Evolutionary conservation across 768 basidiomycete species (phyloP), one percentile per base, ranked within the genome.

Genomic region (Kwoniella europaea): DNA sequence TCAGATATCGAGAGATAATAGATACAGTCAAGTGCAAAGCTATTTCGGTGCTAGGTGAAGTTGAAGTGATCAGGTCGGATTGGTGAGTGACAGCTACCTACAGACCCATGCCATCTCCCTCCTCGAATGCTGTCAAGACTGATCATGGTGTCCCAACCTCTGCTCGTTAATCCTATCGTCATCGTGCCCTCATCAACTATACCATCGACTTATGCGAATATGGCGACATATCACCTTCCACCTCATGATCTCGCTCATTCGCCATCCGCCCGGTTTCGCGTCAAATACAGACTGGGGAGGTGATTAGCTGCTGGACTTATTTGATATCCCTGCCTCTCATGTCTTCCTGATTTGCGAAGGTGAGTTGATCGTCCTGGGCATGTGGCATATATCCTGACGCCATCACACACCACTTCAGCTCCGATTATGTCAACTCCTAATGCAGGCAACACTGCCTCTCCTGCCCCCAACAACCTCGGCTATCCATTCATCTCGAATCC

Each of bases 341-440:
- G 63, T 63, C 27, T 50, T n/a, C 20, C 20, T 63, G 35, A 63
- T 44, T 22, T 12, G 22, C 16, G 6, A 27, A 16, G 13, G 63
- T 63, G 1, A 63, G 63, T 63, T 15, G 13, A 18, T 50, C 46
- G 13, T 15, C 16, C 18, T 15, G 12, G 15, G 15, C 50, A 50
- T 35, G 27, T 9, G 10, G 2, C 43, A 20, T 27, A 0, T 24
- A 9, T 27, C 13, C 46, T 13, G 52, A n/a, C n/a, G 35, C 53
- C 41, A 7, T 18, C 27, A 65, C 53, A 53, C 29, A 56, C 29
- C 22, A n/a, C 35, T 55, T 18, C 41, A 53, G 53, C 41, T 41
- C 20, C 54, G 54, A 46, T 52, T 24, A 67, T 67, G 65, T 67
- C 65, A 15, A 59, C 65, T 16, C 65, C 65, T 59, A 61, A 61